Evolutionary conservation across 75 land plant species (phyloP).

Genomic region (Sequoia sempervirens): DNA sequence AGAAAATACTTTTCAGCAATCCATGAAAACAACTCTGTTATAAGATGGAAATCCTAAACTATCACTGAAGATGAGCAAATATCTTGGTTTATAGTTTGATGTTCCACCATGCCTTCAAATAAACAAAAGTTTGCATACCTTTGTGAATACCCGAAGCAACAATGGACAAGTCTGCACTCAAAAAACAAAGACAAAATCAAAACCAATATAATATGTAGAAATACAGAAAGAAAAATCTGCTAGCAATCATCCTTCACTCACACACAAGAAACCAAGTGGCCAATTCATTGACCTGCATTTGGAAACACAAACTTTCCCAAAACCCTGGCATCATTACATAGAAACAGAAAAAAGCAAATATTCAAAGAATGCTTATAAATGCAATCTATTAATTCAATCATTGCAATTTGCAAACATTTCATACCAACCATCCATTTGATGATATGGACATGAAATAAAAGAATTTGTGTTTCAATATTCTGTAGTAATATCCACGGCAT

Average conservation of each 20-base stretch:
- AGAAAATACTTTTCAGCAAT: background rate
- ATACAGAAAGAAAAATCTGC: background rate
- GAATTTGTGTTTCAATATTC: background rate
- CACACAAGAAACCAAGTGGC: background rate
- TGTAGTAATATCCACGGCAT: background rate
- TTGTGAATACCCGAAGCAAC: conserved; percentile 78
- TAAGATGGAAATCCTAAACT: background rate
- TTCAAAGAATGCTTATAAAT: background rate
- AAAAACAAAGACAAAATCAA: conserved; percentile 11
- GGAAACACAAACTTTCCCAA: background rate
- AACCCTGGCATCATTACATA: background rate
- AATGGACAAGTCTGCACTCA: conserved; percentile 77
- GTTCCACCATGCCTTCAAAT: background rate
- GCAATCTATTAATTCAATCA: background rate
- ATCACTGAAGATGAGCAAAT: background rate
- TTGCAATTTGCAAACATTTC: background rate
- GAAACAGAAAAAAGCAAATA: background rate
- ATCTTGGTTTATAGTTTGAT: background rate
- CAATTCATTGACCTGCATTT: background rate
- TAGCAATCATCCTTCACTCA: background rate
- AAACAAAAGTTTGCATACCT: conserved; percentile 41
- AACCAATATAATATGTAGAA: background rate
- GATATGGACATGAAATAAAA: background rate
- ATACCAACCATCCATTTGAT: background rate
- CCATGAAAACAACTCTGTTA: background rate